phyloP scores from a whole-genome alignment of 1,284 basidiomycete genomes.

The Polyporus tsugae region DNA sequence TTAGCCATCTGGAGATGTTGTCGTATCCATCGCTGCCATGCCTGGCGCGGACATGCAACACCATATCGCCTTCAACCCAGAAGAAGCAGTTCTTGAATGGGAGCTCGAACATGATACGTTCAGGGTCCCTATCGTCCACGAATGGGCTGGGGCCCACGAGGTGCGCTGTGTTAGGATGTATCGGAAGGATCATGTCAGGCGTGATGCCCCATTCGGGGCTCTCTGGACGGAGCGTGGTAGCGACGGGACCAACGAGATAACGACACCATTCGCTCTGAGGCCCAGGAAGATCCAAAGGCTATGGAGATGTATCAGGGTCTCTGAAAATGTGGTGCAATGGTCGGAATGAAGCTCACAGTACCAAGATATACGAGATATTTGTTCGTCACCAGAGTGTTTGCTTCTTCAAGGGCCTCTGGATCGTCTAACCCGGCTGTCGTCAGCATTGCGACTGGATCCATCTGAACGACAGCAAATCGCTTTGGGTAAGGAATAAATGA shows the following conservation, averaged over 20 bases:
- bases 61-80: not conserved
- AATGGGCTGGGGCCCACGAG: not conserved
- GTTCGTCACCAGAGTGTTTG: no score
- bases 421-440: no score
- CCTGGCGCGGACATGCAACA: not conserved
- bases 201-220: not conserved
- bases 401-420: no score
- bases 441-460: no score
- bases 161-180: not conserved
- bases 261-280: no score
- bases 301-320: no score
- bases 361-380: not conserved
- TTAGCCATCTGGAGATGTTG: not conserved
- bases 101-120: not conserved
- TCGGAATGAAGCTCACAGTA: no score
- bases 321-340: no score
- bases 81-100: constrained; percentile 1
- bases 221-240: no score
- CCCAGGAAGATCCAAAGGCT: not conserved
- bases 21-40: not conserved
- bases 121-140: not conserved
- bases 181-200: not conserved
- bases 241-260: no score
- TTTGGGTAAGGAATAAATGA: no score
- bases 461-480: no score